phyloP scores from a whole-genome alignment of 495 filamentous ascomycete species.

The Annulohypoxylon maeteangense region DNA sequence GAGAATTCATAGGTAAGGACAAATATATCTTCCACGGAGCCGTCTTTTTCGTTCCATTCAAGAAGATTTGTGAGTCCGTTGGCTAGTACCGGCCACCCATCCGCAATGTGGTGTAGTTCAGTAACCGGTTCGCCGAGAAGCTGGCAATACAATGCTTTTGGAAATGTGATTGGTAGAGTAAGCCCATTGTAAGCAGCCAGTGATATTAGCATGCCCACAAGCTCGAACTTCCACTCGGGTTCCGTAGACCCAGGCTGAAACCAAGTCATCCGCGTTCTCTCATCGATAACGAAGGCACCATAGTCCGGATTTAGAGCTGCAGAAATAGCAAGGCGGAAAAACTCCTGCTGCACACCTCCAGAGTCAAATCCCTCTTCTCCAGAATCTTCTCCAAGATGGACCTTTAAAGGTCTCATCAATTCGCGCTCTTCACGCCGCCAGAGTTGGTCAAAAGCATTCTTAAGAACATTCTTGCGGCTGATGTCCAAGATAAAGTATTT shows the following conservation, averaged over 20 bases:
- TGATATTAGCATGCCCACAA: conserved; percentile 85
- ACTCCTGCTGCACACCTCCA: conserved; percentile 94
- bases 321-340: conserved; percentile 83
- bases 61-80: conserved; percentile 76
- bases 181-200: conserved; percentile 95
- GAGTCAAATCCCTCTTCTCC: conserved; percentile 93
- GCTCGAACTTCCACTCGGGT: conserved; percentile 87
- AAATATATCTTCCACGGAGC: conserved; percentile 83
- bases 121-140: conserved; percentile 73
- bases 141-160: conserved; percentile 82
- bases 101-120: conserved; percentile 76
- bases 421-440: conserved; percentile 87
- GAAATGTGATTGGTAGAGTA: conserved; percentile 88
- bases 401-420: conserved; percentile 84
- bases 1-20: conserved; percentile 85
- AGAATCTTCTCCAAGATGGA: conserved; percentile 80
- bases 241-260: conserved; percentile 84
- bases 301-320: conserved; percentile 81
- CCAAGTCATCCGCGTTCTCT: conserved; percentile 80
- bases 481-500: conserved; percentile 83
- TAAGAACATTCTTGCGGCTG: conserved; percentile 73
- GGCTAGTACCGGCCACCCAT: conserved; percentile 86
- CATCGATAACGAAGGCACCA: conserved; percentile 79
- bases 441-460: conserved; percentile 86
- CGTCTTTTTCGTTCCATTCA: conserved; percentile 76